These are phyloP conservation scores for Nigrospora osmanthi DNA, from an alignment of 2,329 filamentous ascomycete species.

Conservation along the genomic window DNA sequence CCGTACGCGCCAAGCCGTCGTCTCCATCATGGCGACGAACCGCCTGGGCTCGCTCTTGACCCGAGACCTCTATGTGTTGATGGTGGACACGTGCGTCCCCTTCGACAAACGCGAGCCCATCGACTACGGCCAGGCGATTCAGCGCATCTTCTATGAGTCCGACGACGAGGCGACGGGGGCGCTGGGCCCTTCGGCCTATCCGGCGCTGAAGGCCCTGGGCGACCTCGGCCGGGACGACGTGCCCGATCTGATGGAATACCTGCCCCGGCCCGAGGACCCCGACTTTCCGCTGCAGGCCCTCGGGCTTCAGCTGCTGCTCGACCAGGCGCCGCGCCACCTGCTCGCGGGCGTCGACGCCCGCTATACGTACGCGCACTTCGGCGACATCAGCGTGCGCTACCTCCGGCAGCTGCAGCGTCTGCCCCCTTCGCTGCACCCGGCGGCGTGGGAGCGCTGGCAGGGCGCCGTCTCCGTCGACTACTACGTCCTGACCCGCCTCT, in stretches of 20 bases:
- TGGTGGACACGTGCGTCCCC: not conserved
- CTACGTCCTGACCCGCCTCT: slow-evolving; percentile 15
- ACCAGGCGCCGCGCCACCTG: slow-evolving; percentile 15
- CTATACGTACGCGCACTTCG: slow-evolving; percentile 18
- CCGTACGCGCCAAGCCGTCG: no score
- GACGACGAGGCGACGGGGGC: not conserved
- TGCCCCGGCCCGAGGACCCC: slow-evolving; percentile 11
- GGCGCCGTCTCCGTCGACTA: slow-evolving; percentile 12
- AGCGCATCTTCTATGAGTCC: slow-evolving; percentile 5
- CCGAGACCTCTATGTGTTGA: no score
- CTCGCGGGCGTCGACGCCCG: slow-evolving; percentile 15
- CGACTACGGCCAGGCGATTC: slow-evolving; percentile 8
- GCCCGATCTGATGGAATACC: slow-evolving; percentile 13
- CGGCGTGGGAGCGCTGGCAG: slow-evolving; percentile 10
- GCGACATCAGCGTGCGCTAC: slow-evolving; percentile 10
- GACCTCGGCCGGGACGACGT: slow-evolving; percentile 12
- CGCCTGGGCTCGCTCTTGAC: no score
- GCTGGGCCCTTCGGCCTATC: slow-evolving; percentile 6
- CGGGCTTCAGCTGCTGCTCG: slow-evolving; percentile 18
- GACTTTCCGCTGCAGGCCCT: slow-evolving; percentile 16
- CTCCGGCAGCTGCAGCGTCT: slow-evolving; percentile 7
- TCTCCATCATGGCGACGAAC: no score
- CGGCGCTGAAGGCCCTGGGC: slow-evolving; percentile 13
- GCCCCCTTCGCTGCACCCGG: slow-evolving; percentile 7
- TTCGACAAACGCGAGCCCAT: slow-evolving; percentile 8